Conservation (phyloP, 2,329 filamentous ascomycete species). For the Botrytis deweyae region DNA sequence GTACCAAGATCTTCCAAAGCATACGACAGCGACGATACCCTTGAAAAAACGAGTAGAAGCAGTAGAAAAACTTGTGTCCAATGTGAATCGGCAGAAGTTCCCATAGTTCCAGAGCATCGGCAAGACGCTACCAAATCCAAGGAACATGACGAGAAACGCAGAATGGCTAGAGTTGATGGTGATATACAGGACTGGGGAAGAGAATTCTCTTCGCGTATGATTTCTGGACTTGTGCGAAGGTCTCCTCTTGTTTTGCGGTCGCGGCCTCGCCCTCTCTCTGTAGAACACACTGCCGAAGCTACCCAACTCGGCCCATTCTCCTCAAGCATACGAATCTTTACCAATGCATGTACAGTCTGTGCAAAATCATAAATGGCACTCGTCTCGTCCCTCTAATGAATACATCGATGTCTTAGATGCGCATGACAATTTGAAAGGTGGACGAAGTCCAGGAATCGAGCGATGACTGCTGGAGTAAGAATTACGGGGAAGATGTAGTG, state of each 20-base stretch:
- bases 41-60: background rate
- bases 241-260: background rate
- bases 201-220: background rate
- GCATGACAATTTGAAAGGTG: conserved; percentile 51
- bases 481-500: conserved; percentile 66
- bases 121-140: background rate
- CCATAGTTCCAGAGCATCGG: background rate
- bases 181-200: background rate
- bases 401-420: conserved; percentile 59
- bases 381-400: conserved; percentile 14
- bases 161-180: background rate
- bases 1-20: background rate
- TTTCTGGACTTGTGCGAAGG: background rate
- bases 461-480: conserved; percentile 51
- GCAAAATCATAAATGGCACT: background rate
- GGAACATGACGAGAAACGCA: background rate
- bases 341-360: background rate
- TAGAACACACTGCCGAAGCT: background rate
- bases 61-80: background rate
- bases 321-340: background rate
- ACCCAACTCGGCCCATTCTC: background rate
- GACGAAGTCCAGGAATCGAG: conserved; percentile 44
- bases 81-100: background rate
- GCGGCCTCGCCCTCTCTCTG: background rate
- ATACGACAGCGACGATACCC: background rate